Conservation (phyloP, 148 eudicot genomes). For the Fagopyrum homotropicum region DNA sequence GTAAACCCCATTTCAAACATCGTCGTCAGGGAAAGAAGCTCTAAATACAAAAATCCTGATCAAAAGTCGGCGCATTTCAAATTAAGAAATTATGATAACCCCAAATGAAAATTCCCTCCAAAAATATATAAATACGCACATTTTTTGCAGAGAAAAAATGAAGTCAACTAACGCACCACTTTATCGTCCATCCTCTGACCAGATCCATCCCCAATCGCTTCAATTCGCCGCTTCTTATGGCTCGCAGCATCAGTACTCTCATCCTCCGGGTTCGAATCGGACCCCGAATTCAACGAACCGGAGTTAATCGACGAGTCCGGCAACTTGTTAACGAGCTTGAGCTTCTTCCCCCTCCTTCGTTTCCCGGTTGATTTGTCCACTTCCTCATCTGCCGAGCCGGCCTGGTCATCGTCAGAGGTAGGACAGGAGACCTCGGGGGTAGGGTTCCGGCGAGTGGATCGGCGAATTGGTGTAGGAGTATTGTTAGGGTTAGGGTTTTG, state of each 20-base stretch:
- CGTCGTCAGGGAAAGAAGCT: not conserved
- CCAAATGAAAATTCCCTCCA: slow-evolving; percentile 1
- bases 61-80: slow-evolving; percentile 13
- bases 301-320: slow-evolving; percentile 19
- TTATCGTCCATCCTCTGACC: slow-evolving; percentile 14
- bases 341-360: slow-evolving; percentile 21
- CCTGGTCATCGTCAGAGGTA: not conserved
- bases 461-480: slow-evolving; percentile 17
- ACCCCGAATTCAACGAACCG: slow-evolving; percentile 17
- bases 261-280: slow-evolving; percentile 19
- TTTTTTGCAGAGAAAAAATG: not conserved
- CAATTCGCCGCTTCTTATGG: slow-evolving; percentile 31
- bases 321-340: slow-evolving; percentile 23
- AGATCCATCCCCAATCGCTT: slow-evolving; percentile 33
- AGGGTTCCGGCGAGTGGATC: slow-evolving; percentile 49
- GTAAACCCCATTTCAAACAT: not conserved
- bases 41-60: not conserved
- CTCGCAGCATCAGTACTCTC: slow-evolving; percentile 15
- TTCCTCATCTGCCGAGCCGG: slow-evolving; percentile 11
- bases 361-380: slow-evolving; percentile 9
- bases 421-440: slow-evolving; percentile 19
- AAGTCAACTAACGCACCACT: slow-evolving; percentile 13
- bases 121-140: not conserved
- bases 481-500: slow-evolving; percentile 25
- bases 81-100: not conserved